Evolutionary conservation across 208 protist species (phyloP), one percentile per base, ranked within the genome.

Genomic region (Plasmodiophora brassicae): DNA sequence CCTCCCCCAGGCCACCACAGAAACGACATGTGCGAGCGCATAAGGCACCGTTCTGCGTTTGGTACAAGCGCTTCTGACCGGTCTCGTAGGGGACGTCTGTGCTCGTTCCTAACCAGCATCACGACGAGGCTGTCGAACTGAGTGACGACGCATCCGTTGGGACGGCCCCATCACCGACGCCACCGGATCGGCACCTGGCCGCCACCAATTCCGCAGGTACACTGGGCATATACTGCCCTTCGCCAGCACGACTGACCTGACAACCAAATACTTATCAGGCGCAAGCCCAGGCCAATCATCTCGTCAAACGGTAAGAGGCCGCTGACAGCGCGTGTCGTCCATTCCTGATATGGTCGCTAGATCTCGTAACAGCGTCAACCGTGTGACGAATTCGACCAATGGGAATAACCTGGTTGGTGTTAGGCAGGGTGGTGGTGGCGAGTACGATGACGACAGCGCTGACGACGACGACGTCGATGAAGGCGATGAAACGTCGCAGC

Each of bases 381-480:
- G 50, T 28, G 14, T 28, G 50, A 14, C 20, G 25, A 14, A 57
- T 57, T 57, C 25, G 50, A 57, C 25, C 50, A 25, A 28, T 14
- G 50, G 25, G 50, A 57, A 57, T 57, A 57, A 28, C 25, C 25
- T 25, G 25, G 25, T 57, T 28, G 20, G 20, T 57, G 20, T 28
- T 57, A 57, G 50, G 25, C 50, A 57, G 50, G 50, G 20, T 28
- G 50, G 25, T 14, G 25, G 20, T 28, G 14, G 25, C 25, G 50
- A 57, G 50, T 14, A 57, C 25, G 50, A 25, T 28, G 50, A 57
- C 14, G 50, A 57, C 25, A 25, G n/a, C 65, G n/a, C 32, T 78
- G 14, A 78, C n/a, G 65, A 78, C n/a, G 65, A 78, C n/a, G 65
- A 78, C n/a, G n/a, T n/a, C 41, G 65, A 78, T 78, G 65, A 78